A percentile compares a stretch with the other conserved stretches of the same genome.
These are phyloP conservation scores for Scutellaria baicalensis DNA, from an alignment of 257 asterid species.

Conservation along the genomic window DNA sequence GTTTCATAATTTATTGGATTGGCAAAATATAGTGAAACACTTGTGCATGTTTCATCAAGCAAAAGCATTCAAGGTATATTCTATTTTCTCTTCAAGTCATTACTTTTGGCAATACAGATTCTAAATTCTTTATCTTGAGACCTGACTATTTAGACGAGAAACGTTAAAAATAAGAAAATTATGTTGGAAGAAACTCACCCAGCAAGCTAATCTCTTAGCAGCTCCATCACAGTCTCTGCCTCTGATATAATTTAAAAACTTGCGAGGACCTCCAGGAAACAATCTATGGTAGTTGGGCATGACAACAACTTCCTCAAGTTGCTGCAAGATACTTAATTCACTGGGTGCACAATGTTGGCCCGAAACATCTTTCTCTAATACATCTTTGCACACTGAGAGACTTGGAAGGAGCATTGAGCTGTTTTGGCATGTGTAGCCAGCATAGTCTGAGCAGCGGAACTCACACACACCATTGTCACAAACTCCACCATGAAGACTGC, in stretches of 20 bases:
- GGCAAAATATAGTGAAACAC: background rate
- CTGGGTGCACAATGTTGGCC: constrained; percentile 98
- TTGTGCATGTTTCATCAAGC: background rate
- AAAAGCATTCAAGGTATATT: background rate
- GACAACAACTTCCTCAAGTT: constrained; percentile 95
- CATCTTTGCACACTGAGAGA: constrained; percentile 82
- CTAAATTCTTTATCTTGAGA: background rate
- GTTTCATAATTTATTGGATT: background rate
- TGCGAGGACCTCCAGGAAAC: constrained; percentile 95
- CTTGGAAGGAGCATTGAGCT: constrained; percentile 85
- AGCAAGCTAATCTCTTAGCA: constrained; percentile 93
- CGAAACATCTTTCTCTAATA: constrained; percentile 51
- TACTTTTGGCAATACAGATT: background rate
- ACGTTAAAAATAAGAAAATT: background rate
- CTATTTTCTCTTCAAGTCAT: background rate
- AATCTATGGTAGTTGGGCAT: constrained; percentile 97
- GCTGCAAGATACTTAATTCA: constrained; percentile 82
- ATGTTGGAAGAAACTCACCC: constrained; percentile 56
- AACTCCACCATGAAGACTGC: constrained; percentile 99
- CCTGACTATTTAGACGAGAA: background rate
- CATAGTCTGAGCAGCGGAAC: constrained; percentile 97
- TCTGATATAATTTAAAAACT: constrained; percentile 71
- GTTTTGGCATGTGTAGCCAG: constrained; percentile 98
- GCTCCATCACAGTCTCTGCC: constrained; percentile 96
- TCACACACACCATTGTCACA: constrained; percentile 95